A percentile compares a stretch with the other conserved stretches of the same genome.
These are phyloP conservation scores for Paecilomyces variotii DNA, from an alignment of 2,329 filamentous ascomycete species.

Conservation along the genomic window DNA sequence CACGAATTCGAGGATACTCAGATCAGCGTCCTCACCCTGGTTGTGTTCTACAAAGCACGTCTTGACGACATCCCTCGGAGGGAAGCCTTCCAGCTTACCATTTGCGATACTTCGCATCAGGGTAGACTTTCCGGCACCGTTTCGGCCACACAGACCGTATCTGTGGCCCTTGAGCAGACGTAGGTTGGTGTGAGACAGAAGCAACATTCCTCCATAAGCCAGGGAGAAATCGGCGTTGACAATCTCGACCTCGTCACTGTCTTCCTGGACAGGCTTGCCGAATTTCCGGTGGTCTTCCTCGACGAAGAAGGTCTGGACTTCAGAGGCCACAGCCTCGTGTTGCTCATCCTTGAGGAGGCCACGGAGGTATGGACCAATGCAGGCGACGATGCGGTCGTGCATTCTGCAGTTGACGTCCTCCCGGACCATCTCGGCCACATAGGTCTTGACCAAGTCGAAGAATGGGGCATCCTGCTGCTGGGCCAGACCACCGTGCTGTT, in stretches of 20 bases:
- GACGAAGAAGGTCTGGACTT: constrained; percentile 69
- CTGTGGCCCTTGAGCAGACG: constrained; percentile 91
- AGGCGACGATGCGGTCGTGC: constrained; percentile 60
- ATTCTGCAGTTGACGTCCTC: constrained; percentile 82
- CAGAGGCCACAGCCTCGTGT: constrained; percentile 59
- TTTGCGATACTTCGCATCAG: constrained; percentile 94
- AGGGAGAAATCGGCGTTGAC: constrained; percentile 97
- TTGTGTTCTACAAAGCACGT: constrained; percentile 99
- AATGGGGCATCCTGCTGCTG: constrained; percentile 54
- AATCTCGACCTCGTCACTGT: constrained; percentile 89
- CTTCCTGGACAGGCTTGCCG: constrained; percentile 74
- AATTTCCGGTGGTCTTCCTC: constrained; percentile 82
- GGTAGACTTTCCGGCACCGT: constrained; percentile 97
- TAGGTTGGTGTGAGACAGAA: constrained; percentile 92
- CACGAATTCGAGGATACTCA: constrained; percentile 91
- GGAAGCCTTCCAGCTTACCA: constrained; percentile 95
- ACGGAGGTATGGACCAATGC: constrained; percentile 67
- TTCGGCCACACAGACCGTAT: constrained; percentile 93
- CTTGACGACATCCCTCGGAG: constrained; percentile 79
- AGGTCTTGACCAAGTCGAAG: constrained; percentile 61
- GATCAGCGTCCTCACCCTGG: constrained; percentile 93
- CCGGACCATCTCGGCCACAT: constrained; percentile 75
- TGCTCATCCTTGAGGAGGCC: constrained; percentile 57
- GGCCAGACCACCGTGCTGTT: constrained; percentile 57
- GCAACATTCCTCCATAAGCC: constrained; percentile 93